Conservation (phyloP, 805 yeast genomes). For the Saturnispora quitensis region DNA sequence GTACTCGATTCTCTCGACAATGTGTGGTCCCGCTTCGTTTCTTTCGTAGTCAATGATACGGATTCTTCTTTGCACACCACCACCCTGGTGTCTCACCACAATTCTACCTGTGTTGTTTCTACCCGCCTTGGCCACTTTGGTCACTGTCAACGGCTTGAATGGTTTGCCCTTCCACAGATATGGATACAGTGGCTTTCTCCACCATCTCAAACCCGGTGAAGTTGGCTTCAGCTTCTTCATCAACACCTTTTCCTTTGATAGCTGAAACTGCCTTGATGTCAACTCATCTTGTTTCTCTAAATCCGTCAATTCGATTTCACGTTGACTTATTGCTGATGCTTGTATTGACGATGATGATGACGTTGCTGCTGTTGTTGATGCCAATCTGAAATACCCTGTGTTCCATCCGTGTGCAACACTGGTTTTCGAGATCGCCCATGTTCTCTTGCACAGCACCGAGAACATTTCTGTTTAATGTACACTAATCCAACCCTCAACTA, state of each 20-base stretch:
- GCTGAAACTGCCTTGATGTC: conserved; percentile 61
- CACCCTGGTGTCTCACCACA: conserved; percentile 92
- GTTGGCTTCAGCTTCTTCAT: conserved; percentile 71
- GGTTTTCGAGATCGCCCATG: background rate
- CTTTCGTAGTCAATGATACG: conserved; percentile 76
- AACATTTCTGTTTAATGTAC: background rate
- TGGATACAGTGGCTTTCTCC: conserved; percentile 76
- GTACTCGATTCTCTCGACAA: conserved; percentile 82
- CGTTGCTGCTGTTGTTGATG: conserved; percentile 9
- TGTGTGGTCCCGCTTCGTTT: conserved; percentile 56
- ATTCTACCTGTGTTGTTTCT: conserved; percentile 84
- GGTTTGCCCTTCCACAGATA: conserved; percentile 86
- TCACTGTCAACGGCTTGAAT: conserved; percentile 59
- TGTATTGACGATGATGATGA: background rate
- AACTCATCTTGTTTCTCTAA: conserved; percentile 72
- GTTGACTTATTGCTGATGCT: conserved; percentile 10
- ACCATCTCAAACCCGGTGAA: conserved; percentile 86
- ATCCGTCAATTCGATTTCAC: conserved; percentile 48
- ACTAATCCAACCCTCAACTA: background rate
- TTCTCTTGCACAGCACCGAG: conserved; percentile 1
- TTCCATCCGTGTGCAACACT: background rate
- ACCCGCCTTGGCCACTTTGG: conserved; percentile 70
- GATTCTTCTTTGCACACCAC: conserved; percentile 87
- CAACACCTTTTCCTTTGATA: conserved; percentile 59
- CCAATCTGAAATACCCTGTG: conserved; percentile 10